Conservation (phyloP, 345 rosid species). For the Populus deltoides region DNA sequence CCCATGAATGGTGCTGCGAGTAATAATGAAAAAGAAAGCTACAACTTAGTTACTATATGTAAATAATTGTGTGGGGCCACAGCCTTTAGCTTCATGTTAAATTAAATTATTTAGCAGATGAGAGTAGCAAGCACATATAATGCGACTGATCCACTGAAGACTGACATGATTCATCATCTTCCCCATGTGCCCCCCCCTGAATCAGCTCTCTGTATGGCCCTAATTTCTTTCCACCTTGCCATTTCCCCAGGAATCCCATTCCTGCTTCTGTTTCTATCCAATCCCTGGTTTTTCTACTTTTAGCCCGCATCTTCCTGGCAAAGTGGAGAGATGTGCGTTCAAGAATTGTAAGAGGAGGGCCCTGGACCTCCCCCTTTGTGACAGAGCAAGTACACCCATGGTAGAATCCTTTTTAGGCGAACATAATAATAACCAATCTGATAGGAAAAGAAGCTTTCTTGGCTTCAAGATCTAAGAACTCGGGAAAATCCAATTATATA, state of each 20-base stretch:
- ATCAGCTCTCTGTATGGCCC: conserved; percentile 10
- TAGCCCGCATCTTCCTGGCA: not conserved
- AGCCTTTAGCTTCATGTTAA: not conserved
- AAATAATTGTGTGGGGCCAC: not conserved
- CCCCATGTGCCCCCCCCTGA: conserved; percentile 2
- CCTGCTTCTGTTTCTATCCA: not conserved
- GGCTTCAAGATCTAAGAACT: conserved; percentile 1
- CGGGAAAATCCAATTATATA: not conserved
- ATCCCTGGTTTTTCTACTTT: not conserved
- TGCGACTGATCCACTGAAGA: conserved; percentile 21
- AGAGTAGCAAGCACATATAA: not conserved
- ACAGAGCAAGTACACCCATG: conserved; percentile 22
- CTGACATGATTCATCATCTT: conserved; percentile 23
- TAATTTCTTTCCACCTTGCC: not conserved
- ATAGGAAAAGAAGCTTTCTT: not conserved
- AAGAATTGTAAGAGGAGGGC: not conserved
- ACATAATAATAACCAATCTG: conserved; percentile 8
- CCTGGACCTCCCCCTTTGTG: not conserved
- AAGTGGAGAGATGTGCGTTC: not conserved
- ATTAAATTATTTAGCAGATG: conserved; percentile 1
- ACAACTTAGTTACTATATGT: no score
- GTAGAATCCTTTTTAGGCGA: conserved; percentile 8
- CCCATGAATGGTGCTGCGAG: no score
- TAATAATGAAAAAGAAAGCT: no score
- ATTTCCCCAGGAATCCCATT: no score